These are phyloP conservation scores for Elaphomyces granulatus DNA, from an alignment of 495 filamentous ascomycete species.

Conservation along the genomic window DNA sequence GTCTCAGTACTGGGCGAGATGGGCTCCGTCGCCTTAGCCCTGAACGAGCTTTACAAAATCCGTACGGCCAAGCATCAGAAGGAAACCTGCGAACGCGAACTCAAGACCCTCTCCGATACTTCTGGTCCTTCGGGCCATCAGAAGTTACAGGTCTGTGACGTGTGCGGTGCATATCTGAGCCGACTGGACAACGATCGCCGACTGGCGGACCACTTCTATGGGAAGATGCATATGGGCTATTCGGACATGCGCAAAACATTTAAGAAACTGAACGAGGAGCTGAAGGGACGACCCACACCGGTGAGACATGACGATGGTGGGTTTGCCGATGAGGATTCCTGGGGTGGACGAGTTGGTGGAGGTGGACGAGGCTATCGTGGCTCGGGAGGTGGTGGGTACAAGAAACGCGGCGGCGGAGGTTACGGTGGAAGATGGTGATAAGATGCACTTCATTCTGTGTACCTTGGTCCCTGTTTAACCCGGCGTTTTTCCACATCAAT, in stretches of 20 bases:
- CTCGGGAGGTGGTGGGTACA: slow-evolving; percentile 26
- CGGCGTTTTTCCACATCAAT: too few species aligned
- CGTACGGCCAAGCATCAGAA: slow-evolving; percentile 67
- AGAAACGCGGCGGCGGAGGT: slow-evolving; percentile 30
- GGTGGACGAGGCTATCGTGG: slow-evolving; percentile 29
- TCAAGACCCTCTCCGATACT: slow-evolving; percentile 85
- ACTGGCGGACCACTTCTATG: slow-evolving; percentile 94
- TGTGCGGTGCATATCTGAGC: slow-evolving; percentile 86
- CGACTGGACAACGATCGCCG: slow-evolving; percentile 87
- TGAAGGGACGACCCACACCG: slow-evolving; percentile 54
- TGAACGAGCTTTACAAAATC: slow-evolving; percentile 76
- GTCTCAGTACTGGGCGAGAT: slow-evolving; percentile 73
- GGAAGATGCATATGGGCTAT: slow-evolving; percentile 98
- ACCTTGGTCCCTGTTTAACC: too few species aligned
- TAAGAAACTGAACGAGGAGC: slow-evolving; percentile 73
- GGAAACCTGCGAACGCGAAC: slow-evolving; percentile 70
- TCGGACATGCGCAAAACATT: slow-evolving; percentile 91
- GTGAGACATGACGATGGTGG: slow-evolving; percentile 36
- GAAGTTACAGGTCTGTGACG: slow-evolving; percentile 96
- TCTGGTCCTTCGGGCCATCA: slow-evolving; percentile 87
- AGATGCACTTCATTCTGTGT: too few species aligned
- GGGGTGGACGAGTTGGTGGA: slow-evolving; percentile 39
- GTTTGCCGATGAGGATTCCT: slow-evolving; percentile 32
- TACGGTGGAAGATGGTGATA: slow-evolving; percentile 8
- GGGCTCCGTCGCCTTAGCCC: slow-evolving; percentile 62